Percentiles rank a stretch among this genome's conserved stretches.
These are phyloP conservation scores for Globisporangium irregulare DNA, from an alignment of 352 stramenopile genomes.

Conservation along the genomic window DNA sequence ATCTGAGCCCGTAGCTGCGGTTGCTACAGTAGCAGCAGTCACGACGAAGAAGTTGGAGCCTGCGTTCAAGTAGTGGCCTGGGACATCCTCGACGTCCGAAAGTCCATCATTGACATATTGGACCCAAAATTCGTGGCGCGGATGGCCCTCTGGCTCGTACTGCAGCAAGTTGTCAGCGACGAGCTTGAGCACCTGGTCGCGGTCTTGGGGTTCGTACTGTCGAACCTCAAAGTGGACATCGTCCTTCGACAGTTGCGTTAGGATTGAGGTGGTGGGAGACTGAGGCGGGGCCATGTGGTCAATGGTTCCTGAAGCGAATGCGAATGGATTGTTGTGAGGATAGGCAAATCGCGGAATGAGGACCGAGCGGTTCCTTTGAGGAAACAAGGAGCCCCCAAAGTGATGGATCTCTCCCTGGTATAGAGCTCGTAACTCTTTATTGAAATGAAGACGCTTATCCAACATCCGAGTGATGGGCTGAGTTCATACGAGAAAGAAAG, in stretches of 20 bases:
- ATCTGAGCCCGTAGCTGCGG: background rate
- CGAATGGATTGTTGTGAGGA: too few relatives aligned
- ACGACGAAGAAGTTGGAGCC: slow-evolving; percentile 18
- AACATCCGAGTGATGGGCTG: too few relatives aligned
- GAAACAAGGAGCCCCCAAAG: too few relatives aligned
- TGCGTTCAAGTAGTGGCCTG: slow-evolving; percentile 3
- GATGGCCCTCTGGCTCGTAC: slow-evolving; percentile 11
- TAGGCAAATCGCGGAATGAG: too few relatives aligned
- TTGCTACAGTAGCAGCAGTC: background rate
- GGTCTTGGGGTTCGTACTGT: slow-evolving; percentile 17
- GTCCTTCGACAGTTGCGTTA: background rate
- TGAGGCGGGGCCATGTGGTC: background rate
- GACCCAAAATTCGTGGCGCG: slow-evolving; percentile 14
- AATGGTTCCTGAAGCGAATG: too few relatives aligned
- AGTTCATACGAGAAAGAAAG: too few relatives aligned
- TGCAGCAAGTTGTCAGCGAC: slow-evolving; percentile 16
- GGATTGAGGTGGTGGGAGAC: background rate
- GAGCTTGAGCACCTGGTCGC: slow-evolving; percentile 13
- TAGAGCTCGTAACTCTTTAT: too few relatives aligned
- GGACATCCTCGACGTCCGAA: slow-evolving; percentile 14
- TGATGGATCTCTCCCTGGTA: too few relatives aligned
- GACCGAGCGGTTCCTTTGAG: too few relatives aligned
- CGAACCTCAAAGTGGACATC: slow-evolving; percentile 8
- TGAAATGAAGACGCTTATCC: too few relatives aligned
- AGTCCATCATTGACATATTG: slow-evolving; percentile 25